Evolutionary conservation across 1,139 yeast species (phyloP).

Genomic region (Groenewaldozyma auringiensis): DNA sequence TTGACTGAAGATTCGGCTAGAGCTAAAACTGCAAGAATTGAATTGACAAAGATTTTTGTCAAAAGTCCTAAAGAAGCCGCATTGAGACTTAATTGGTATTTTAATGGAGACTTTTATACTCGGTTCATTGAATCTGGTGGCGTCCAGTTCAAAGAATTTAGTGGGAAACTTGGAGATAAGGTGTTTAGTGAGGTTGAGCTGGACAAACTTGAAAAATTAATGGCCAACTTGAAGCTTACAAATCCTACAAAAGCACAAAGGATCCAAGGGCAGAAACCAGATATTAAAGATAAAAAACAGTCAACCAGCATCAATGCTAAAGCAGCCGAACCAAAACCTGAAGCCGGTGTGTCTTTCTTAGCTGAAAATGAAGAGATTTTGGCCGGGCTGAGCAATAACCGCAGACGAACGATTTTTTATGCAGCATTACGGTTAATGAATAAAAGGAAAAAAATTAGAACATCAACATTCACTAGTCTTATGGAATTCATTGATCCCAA

Average conservation of each 20-base stretch:
- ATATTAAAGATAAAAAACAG: too few relatives aligned
- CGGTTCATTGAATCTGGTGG: background rate
- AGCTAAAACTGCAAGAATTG: background rate
- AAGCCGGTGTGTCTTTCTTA: too few relatives aligned
- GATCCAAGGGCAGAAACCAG: too few relatives aligned
- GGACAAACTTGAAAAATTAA: background rate
- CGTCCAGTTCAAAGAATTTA: background rate
- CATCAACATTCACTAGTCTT: background rate
- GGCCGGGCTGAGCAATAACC: background rate
- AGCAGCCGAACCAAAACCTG: too few relatives aligned
- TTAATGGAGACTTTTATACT: background rate
- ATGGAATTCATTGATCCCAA: background rate
- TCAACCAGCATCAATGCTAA: too few relatives aligned
- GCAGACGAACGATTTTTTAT: background rate
- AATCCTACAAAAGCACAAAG: too few relatives aligned
- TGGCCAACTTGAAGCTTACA: too few relatives aligned
- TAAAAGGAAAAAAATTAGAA: background rate
- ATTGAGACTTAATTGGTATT: background rate
- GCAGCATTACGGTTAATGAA: background rate
- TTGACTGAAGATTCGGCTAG: background rate
- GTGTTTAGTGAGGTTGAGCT: background rate
- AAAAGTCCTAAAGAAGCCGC: background rate
- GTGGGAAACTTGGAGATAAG: background rate
- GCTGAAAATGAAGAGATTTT: background rate
- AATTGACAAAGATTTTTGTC: background rate